Evolutionary conservation across 1,139 yeast species (phyloP).

Genomic region (Pichia inconspicua): DNA sequence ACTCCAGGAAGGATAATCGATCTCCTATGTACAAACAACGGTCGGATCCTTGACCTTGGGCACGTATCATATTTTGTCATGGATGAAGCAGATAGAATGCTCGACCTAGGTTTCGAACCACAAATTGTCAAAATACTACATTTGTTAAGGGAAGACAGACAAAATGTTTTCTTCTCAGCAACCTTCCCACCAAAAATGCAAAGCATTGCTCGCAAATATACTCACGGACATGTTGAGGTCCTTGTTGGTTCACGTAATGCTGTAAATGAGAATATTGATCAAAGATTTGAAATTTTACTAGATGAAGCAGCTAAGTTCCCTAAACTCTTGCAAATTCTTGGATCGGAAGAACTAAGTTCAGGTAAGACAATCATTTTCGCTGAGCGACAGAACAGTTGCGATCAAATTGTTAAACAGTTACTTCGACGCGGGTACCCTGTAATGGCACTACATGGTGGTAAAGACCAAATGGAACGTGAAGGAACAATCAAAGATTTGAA

Average conservation of each 20-base stretch:
- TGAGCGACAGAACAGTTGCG: conserved; percentile 80
- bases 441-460: conserved; percentile 84
- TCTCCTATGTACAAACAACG: conserved; percentile 73
- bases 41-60: conserved; percentile 61
- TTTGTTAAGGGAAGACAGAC: conserved; percentile 78
- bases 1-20: conserved; percentile 97
- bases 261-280: conserved; percentile 77
- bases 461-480: conserved; percentile 79
- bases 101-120: conserved; percentile 97
- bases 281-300: conserved; percentile 54
- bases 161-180: conserved; percentile 90
- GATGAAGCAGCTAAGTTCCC: conserved; percentile 46
- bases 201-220: conserved; percentile 55
- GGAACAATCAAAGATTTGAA: conserved; percentile 69
- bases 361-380: conserved; percentile 73
- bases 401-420: conserved; percentile 53
- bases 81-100: conserved; percentile 96
- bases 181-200: conserved; percentile 86
- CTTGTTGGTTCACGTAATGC: conserved; percentile 76
- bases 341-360: conserved; percentile 30
- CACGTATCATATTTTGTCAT: conserved; percentile 75
- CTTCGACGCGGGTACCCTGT: conserved; percentile 50
- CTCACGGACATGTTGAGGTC: conserved; percentile 63
- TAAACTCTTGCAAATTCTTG: conserved; percentile 46
- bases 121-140: conserved; percentile 79